Base-by-base conservation (phyloP, 345 rosid genomes). In the Eucalyptus camaldulensis region DNA sequence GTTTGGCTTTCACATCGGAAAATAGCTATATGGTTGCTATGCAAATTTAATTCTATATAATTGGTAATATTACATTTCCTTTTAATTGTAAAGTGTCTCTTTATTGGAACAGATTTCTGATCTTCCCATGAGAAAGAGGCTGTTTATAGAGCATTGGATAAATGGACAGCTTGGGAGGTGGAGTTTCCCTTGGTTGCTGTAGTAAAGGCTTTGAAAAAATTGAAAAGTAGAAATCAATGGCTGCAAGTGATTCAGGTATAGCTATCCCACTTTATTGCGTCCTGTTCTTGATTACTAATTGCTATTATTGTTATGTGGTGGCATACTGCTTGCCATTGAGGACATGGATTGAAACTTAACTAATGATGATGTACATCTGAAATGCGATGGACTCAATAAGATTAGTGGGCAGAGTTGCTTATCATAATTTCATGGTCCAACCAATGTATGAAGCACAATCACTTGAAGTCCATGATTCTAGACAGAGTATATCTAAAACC, bases 81-180 rank as follows among this genome's bases (percentile, higher is more conserved):
- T 69, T 10, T 21, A 37, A 76, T 76, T 37, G 0, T 37, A 37
- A 76, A 76, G 83, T 13, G 15, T 76, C 45, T 6, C 27, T 76
- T 76, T 17, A 5, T 37, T 76, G 87, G 43, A 62, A 80, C 90
- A 97, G 99, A 91, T 97, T 91, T 94, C 95, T 90, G 96, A 94
- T 88, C 95, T 96, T 89, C 98, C 45, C 92, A 94, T 72, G 98
- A 95, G 87, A 97, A 96, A 93, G 96, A 96, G 80, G 93, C 93
- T 88, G 98, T 96, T 87, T 97, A 95, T 93, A 95, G 95, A 81
- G 97, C 98, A 86, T 92, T 96, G 87, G 93, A 97, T 90, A 96
- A 96, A 91, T 96, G 99, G 98, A 90, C 88, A 67, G 98, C 96
- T 88, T 96, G 99, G 99, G 99, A 97, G 90, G 88, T 91, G 51